These are phyloP conservation scores for Sapria himalayana DNA, from an alignment of 345 rosid species.

Conservation along the genomic window DNA sequence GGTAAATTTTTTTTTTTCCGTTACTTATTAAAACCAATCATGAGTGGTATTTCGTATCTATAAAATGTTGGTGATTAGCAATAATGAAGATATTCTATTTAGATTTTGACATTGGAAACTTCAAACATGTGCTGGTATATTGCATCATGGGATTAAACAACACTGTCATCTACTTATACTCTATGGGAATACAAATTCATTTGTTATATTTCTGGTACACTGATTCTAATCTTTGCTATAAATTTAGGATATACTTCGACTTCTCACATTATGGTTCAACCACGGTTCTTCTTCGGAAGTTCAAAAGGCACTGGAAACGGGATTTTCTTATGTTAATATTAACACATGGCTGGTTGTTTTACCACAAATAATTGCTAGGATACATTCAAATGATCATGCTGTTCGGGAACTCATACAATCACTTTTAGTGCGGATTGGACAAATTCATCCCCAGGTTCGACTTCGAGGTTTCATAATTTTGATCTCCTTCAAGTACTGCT, in stretches of 20 bases:
- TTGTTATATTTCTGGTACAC: too few species aligned
- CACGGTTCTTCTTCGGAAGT: slow-evolving; percentile 89
- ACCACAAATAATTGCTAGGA: slow-evolving; percentile 98
- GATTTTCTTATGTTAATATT: slow-evolving; percentile 75
- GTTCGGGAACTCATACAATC: slow-evolving; percentile 88
- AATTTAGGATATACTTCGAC: slow-evolving; percentile 97
- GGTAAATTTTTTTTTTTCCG: too few species aligned
- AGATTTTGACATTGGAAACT: too few species aligned
- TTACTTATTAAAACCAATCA: too few species aligned
- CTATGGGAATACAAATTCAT: too few species aligned
- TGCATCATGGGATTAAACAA: too few species aligned
- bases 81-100: too few species aligned
- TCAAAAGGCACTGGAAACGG: slow-evolving; percentile 66
- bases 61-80: too few species aligned
- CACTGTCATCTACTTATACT: too few species aligned
- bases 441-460: slow-evolving; percentile 87
- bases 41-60: too few species aligned
- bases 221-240: slow-evolving; percentile 10
- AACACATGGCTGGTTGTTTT: slow-evolving; percentile 94
- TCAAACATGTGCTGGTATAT: too few species aligned
- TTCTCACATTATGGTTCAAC: slow-evolving; percentile 95
- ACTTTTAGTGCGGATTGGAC: slow-evolving; percentile 88
- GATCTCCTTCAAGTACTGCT: too few species aligned
- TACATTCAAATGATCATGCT: slow-evolving; percentile 87
- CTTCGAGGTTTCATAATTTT: slow-evolving; percentile 5